phyloP scores from a whole-genome alignment of 140 eudicot genomes.

The Cichorium intybus region DNA sequence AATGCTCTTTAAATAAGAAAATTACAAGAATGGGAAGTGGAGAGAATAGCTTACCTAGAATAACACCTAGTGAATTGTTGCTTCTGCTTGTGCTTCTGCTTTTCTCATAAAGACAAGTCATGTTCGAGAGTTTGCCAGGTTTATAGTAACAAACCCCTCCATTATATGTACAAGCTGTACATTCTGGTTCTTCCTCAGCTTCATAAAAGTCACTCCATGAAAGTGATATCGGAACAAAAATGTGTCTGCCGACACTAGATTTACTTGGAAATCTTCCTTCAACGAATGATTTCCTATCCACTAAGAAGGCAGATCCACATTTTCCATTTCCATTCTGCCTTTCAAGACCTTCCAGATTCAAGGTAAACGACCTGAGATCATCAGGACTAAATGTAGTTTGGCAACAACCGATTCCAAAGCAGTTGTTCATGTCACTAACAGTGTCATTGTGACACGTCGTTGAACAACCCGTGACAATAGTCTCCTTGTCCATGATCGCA shows the following conservation, averaged over 20 bases:
- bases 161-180: too few relatives aligned
- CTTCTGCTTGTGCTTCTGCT: neutral
- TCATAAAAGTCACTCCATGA: too few relatives aligned
- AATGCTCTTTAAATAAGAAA: too few relatives aligned
- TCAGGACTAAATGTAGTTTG: neutral
- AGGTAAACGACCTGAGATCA: neutral
- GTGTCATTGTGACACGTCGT: neutral
- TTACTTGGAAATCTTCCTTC: too few relatives aligned
- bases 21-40: neutral
- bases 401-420: slow-evolving; percentile 16
- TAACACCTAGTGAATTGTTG: neutral
- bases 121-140: neutral
- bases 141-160: neutral
- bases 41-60: neutral
- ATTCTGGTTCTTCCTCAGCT: too few relatives aligned
- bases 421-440: neutral
- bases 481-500: neutral
- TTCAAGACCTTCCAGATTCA: neutral
- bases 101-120: neutral
- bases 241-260: too few relatives aligned
- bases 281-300: too few relatives aligned
- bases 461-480: slow-evolving; percentile 8
- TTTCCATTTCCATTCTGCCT: neutral
- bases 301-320: neutral
- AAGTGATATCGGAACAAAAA: too few relatives aligned